These are phyloP conservation scores for Mycena alexandri DNA, from an alignment of 768 basidiomycete species.

Conservation along the genomic window DNA sequence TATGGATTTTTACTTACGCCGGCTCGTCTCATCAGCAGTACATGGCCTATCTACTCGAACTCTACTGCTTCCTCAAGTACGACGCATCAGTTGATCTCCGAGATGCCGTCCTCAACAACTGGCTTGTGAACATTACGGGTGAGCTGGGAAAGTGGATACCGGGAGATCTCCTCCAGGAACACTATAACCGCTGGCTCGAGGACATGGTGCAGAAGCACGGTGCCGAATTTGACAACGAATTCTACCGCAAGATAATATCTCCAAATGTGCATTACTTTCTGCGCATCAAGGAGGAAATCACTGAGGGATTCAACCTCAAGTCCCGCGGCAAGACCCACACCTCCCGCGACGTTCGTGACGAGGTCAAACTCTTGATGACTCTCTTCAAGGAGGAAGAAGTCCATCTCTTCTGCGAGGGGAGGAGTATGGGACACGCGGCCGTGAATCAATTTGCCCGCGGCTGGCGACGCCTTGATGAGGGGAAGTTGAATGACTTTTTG, in stretches of 20 bases:
- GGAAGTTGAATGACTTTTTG: background rate
- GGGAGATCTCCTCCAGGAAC: slow-evolving; percentile 41
- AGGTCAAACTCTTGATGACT: slow-evolving; percentile 35
- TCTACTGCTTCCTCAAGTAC: slow-evolving; percentile 41
- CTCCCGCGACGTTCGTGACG: slow-evolving; percentile 34
- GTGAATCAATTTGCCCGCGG: slow-evolving; percentile 35
- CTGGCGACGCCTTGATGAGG: slow-evolving; percentile 26
- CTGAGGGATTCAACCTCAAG: slow-evolving; percentile 30
- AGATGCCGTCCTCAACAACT: slow-evolving; percentile 39
- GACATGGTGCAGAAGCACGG: slow-evolving; percentile 37
- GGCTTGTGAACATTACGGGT: slow-evolving; percentile 40
- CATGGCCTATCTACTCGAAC: slow-evolving; percentile 42
- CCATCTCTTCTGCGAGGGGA: slow-evolving; percentile 37
- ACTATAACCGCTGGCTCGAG: slow-evolving; percentile 42
- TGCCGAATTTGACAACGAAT: slow-evolving; percentile 39
- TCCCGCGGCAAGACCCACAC: slow-evolving; percentile 36
- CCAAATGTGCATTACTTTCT: slow-evolving; percentile 42
- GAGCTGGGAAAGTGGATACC: slow-evolving; percentile 35
- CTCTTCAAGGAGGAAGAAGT: slow-evolving; percentile 38
- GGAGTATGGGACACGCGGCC: slow-evolving; percentile 35
- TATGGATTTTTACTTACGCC: slow-evolving; percentile 17
- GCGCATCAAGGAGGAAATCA: slow-evolving; percentile 40
- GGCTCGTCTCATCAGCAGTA: slow-evolving; percentile 39
- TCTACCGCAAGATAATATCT: slow-evolving; percentile 39
- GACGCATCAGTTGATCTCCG: slow-evolving; percentile 39